Conservation (phyloP, 2,329 filamentous ascomycete species). For the Fusarium anthophilum region DNA sequence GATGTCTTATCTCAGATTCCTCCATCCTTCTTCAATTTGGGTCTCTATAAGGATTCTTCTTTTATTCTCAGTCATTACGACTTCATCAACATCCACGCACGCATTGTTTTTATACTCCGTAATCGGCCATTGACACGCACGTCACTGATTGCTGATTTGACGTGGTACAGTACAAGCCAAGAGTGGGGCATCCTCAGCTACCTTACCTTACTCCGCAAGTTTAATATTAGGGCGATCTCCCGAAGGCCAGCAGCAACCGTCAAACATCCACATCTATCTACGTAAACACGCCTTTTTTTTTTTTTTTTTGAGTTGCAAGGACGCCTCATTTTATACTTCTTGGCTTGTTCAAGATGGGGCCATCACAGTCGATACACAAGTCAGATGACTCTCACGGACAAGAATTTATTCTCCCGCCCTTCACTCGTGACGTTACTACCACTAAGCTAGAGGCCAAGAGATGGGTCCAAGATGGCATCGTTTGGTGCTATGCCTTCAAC, state of each 20-base stretch:
- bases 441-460: slow-evolving; percentile 59
- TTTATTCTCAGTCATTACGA: not conserved
- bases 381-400: not conserved
- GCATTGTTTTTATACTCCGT: not conserved
- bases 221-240: slow-evolving; percentile 21
- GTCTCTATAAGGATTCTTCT: not conserved
- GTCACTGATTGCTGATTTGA: slow-evolving; percentile 35
- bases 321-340: not conserved
- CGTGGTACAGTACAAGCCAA: slow-evolving; percentile 17
- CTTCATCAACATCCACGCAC: not conserved
- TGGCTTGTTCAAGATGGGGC: slow-evolving; percentile 20
- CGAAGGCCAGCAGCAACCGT: not conserved
- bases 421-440: slow-evolving; percentile 60
- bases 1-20: not conserved
- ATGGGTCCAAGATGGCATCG: slow-evolving; percentile 74
- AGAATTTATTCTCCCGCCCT: slow-evolving; percentile 39
- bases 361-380: slow-evolving; percentile 10
- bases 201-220: slow-evolving; percentile 24
- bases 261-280: not conserved
- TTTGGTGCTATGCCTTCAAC: slow-evolving; percentile 77
- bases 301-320: not conserved
- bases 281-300: not conserved
- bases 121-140: slow-evolving; percentile 22
- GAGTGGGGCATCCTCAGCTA: slow-evolving; percentile 26
- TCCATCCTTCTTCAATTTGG: not conserved